phyloP scores from a whole-genome alignment of 208 protist genomes.

The Acanthamoeba healyi region DNA sequence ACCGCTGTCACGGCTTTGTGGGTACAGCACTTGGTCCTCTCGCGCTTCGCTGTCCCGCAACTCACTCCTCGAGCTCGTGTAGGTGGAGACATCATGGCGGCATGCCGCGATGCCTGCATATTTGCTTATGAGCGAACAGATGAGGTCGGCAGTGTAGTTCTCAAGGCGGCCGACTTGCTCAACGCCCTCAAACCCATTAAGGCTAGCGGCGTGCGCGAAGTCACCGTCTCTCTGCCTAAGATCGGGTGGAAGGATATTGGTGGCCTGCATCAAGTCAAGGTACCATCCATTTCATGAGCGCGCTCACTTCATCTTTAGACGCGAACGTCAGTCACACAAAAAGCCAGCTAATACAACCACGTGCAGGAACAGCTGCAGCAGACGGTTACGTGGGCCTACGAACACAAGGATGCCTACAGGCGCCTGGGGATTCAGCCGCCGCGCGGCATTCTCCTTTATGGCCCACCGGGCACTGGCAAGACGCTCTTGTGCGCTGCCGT shows the following conservation, averaged over 20 bases:
- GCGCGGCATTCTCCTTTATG: constrained; percentile 58
- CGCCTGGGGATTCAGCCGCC: constrained; percentile 55
- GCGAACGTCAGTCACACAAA: neutral
- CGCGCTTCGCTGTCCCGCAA: neutral
- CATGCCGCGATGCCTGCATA: constrained; percentile 39
- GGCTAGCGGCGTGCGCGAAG: constrained; percentile 30
- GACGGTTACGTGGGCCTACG: constrained; percentile 70
- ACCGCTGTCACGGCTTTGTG: constrained; percentile 62
- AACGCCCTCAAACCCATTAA: neutral
- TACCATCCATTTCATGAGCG: neutral
- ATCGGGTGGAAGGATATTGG: constrained; percentile 56
- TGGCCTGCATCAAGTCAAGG: constrained; percentile 64
- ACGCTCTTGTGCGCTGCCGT: constrained; percentile 62
- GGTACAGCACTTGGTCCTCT: neutral
- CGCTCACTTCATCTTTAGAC: neutral
- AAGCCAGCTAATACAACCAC: no score
- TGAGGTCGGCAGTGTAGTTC: neutral
- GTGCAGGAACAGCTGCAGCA: constrained; percentile 45
- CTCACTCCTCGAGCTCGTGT: neutral
- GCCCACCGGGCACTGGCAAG: constrained; percentile 69
- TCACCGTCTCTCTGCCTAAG: neutral
- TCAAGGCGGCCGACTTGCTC: neutral
- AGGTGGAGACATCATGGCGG: constrained; percentile 71
- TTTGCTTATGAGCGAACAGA: constrained; percentile 15
- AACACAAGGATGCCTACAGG: constrained; percentile 18